Evolutionary conservation across 139 green algal species (phyloP).

Genomic region (Pseudopediastrum boryanum): DNA sequence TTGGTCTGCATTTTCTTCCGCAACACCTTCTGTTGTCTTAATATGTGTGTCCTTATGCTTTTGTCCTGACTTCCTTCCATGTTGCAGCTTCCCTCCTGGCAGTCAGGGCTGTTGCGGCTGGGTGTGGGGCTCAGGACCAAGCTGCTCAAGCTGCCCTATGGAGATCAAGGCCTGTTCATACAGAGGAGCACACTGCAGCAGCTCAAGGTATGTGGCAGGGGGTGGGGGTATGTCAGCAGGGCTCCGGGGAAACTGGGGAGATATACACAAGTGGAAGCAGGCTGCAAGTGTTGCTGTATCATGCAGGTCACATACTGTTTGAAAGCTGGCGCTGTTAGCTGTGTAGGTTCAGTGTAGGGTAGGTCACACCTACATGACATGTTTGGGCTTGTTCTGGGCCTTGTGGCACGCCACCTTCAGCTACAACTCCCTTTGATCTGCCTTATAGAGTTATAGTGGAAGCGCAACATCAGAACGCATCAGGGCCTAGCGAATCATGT

Average conservation of each 20-base stretch:
- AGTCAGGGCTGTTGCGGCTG: conserved; percentile 19
- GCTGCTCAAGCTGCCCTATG: conserved; percentile 57
- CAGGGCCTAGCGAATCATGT: too few relatives aligned
- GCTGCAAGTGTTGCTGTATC: neutral
- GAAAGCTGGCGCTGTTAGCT: neutral
- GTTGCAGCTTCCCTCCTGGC: conserved; percentile 18
- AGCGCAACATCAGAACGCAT: too few relatives aligned
- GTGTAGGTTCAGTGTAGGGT: neutral
- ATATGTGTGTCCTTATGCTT: too few relatives aligned
- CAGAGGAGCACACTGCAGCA: conserved; percentile 25
- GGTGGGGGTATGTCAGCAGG: neutral
- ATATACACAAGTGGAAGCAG: neutral
- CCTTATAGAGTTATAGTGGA: too few relatives aligned
- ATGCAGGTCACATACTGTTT: neutral
- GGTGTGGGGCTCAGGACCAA: conserved; percentile 55
- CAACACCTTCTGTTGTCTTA: too few relatives aligned
- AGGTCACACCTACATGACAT: too few relatives aligned
- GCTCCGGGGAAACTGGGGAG: neutral
- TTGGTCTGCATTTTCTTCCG: too few relatives aligned
- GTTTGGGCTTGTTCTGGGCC: neutral
- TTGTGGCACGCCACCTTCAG: too few relatives aligned
- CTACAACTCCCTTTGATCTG: too few relatives aligned
- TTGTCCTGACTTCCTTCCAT: too few relatives aligned
- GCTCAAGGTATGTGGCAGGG: conserved; percentile 24
- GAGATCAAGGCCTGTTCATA: conserved; percentile 76